phyloP scores from a whole-genome alignment of 352 stramenopile species.

The Pythium phragmitis region DNA sequence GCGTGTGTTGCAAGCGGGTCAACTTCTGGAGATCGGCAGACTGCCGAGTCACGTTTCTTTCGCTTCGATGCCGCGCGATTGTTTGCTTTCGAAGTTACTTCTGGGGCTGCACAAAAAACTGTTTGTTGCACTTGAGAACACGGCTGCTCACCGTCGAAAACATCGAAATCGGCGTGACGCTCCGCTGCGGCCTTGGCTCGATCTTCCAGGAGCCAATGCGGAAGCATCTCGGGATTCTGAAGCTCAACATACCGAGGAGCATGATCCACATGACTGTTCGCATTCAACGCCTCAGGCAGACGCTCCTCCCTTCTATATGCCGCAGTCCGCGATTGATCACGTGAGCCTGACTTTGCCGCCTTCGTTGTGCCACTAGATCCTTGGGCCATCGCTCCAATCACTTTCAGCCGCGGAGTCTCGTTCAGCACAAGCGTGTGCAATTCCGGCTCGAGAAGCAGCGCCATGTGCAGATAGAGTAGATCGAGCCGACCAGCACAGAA shows the following conservation, averaged over 20 bases:
- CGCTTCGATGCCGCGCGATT: not conserved
- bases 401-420: slow-evolving; percentile 13
- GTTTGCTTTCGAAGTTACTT: not conserved
- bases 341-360: not conserved
- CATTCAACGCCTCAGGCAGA: not conserved
- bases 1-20: not conserved
- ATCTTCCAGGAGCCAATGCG: slow-evolving; percentile 26
- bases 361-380: not conserved
- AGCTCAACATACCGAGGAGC: slow-evolving; percentile 25
- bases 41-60: slow-evolving; percentile 3
- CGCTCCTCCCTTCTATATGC: not conserved
- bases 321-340: not conserved
- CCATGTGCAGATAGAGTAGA: slow-evolving; percentile 71
- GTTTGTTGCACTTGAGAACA: not conserved
- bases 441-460: slow-evolving; percentile 48
- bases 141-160: not conserved
- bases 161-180: slow-evolving; percentile 7
- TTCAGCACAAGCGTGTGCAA: slow-evolving; percentile 49
- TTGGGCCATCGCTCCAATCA: not conserved
- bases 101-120: not conserved
- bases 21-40: not conserved
- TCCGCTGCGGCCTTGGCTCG: slow-evolving; percentile 24
- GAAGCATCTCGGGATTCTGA: slow-evolving; percentile 29
- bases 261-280: not conserved
- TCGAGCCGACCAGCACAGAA: slow-evolving; percentile 56